Conservation (phyloP, 805 yeast species). For the Cyberlindnera samutprakarnensis region DNA sequence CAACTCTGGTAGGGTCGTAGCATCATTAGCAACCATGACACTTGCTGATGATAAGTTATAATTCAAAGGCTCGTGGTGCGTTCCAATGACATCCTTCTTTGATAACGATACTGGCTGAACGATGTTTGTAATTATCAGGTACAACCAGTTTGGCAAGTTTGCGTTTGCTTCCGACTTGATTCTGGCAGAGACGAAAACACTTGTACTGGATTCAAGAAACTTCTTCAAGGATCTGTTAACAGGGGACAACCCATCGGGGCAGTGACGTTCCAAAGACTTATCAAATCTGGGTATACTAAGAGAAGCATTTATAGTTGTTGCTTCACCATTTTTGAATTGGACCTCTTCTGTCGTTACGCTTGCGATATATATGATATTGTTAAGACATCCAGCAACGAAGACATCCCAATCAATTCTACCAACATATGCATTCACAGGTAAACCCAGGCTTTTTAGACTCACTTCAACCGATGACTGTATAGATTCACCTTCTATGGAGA, state of each 20-base stretch:
- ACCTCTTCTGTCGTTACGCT: slow-evolving; percentile 3
- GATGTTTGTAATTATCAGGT: slow-evolving; percentile 6
- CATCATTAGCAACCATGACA: slow-evolving; percentile 6
- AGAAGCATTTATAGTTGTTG: not conserved
- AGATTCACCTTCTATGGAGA: too few species aligned
- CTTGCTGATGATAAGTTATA: slow-evolving; percentile 2
- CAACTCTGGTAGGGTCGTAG: slow-evolving; percentile 4
- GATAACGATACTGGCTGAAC: slow-evolving; percentile 7
- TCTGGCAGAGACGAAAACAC: slow-evolving; percentile 8
- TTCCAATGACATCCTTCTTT: not conserved
- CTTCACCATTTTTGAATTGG: not conserved
- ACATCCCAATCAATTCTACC: not conserved
- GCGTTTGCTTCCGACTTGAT: slow-evolving; percentile 6
- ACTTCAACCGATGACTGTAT: too few species aligned
- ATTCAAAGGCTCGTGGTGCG: not conserved
- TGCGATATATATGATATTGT: slow-evolving; percentile 6
- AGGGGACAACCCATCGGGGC: slow-evolving; percentile 17
- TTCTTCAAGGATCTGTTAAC: slow-evolving; percentile 10
- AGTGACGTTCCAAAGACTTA: slow-evolving; percentile 5
- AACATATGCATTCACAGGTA: too few species aligned
- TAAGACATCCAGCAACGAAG: not conserved
- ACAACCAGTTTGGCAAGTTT: slow-evolving; percentile 13
- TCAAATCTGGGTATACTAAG: slow-evolving; percentile 5
- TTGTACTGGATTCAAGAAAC: slow-evolving; percentile 2
- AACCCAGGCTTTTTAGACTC: too few species aligned